Base-by-base conservation (phyloP, 140 eudicot genomes). In the Eryngium alpinum region DNA sequence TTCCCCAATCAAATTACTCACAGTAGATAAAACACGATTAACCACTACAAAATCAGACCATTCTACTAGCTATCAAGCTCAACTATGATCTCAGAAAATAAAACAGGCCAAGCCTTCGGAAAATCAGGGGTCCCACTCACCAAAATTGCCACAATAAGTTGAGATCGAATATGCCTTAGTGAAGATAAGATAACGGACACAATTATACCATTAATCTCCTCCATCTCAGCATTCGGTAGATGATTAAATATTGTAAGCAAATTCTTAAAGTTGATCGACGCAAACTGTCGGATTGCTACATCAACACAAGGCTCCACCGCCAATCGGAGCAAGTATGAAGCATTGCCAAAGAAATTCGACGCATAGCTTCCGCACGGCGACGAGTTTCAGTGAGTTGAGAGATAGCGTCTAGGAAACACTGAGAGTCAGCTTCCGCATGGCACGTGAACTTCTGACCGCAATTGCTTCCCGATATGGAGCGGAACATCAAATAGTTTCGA, bases 261-360 rank as follows among this genome's bases (percentile, higher is more conserved):
- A n/a, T n/a, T 95, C 29, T 92, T 95, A 82, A 95, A 95, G 95
- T 89, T 89, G 18, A 92, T 96, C 5, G 99, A 97, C 10, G 99
- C 99, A 14, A 90, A 84, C 27, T 88, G 97, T 51, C 97, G 96
- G 90, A 91, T 90, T 88, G 86, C 88, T 80, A 88, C 94, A 73
- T 91, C 94, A n/a, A 95, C 88, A 32, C 92, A 21, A 11, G 90
- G 84, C 51, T 90, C 97, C 0, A 91, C 93, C 27, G 91, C 88
- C 10, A 92, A 92, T 17, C 90, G 97, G 83, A 95, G 99, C 19
- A 95, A 97, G 49, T 96, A n/a, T 96, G 14, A 95, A 91, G 56
- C 88, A 81, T 87, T 92, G 84, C 91, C 91, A 3, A 91, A 91
- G 4, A 78, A 60, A 75, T 90, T 86, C 51, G 97, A 84, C 15